Percentiles rank a stretch among this genome's conserved stretches.
phyloP scores from a whole-genome alignment of 108 stramenopile species.

The Craspedostauros australis region DNA sequence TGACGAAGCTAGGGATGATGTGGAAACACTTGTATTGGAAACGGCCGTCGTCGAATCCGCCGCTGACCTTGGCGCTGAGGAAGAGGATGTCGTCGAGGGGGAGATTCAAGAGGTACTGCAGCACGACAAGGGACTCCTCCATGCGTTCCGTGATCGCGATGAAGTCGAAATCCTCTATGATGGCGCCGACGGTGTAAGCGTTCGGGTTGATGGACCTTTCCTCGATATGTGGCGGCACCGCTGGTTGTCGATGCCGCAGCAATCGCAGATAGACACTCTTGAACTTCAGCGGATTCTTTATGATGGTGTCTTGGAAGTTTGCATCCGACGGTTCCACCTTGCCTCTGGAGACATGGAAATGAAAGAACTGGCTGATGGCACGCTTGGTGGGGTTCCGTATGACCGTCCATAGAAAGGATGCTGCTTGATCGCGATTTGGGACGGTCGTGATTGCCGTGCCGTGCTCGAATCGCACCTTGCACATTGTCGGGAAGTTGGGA shows the following conservation, averaged over 20 bases:
- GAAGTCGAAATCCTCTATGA: slow-evolving; percentile 28
- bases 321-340: slow-evolving; percentile 13
- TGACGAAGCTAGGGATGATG: slow-evolving; percentile 3
- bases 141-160: slow-evolving; percentile 24
- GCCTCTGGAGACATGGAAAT: slow-evolving; percentile 32
- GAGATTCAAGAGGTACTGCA: slow-evolving; percentile 19
- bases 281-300: background rate
- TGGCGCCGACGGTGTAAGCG: slow-evolving; percentile 7
- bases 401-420: slow-evolving; percentile 28
- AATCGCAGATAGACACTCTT: slow-evolving; percentile 7
- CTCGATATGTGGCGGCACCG: no score
- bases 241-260: no score
- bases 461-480: background rate
- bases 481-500: no score
- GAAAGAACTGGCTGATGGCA: slow-evolving; percentile 32
- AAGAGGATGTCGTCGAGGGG: slow-evolving; percentile 10
- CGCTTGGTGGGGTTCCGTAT: slow-evolving; percentile 38
- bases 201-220: no score
- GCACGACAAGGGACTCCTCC: slow-evolving; percentile 13
- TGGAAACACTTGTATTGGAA: slow-evolving; percentile 7
- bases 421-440: background rate
- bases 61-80: slow-evolving; percentile 13
- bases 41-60: slow-evolving; percentile 28
- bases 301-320: background rate
- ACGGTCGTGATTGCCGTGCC: background rate